Conservation (phyloP, 495 filamentous ascomycete genomes). For the Tuber brumale region DNA sequence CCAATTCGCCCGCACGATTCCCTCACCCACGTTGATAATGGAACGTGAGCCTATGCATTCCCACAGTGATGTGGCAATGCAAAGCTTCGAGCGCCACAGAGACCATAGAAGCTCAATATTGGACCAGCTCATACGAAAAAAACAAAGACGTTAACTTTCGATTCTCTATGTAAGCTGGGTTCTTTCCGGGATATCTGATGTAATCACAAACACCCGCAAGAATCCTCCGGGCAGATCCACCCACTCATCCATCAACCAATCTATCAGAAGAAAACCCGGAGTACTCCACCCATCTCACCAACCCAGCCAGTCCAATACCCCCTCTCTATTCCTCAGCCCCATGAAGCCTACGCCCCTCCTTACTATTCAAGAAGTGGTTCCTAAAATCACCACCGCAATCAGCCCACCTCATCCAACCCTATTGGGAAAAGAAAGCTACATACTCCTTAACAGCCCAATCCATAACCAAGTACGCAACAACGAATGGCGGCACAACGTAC, state of each 20-base stretch:
- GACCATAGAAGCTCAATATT: neutral
- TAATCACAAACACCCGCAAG: neutral
- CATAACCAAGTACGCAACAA: slow-evolving; percentile 68
- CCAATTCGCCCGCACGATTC: neutral
- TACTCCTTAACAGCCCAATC: slow-evolving; percentile 83
- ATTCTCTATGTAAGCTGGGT: neutral
- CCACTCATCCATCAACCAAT: neutral
- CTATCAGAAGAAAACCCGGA: neutral
- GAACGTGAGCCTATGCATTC: neutral
- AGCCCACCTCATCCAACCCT: slow-evolving; percentile 6
- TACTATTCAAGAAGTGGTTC: slow-evolving; percentile 89
- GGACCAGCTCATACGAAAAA: neutral
- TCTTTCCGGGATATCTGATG: neutral
- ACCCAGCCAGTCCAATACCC: no score
- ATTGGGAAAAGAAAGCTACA: neutral
- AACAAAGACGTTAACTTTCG: neutral
- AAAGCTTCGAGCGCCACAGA: neutral
- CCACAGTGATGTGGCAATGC: neutral
- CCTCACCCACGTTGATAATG: neutral
- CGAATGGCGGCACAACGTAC: slow-evolving; percentile 72
- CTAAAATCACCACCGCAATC: slow-evolving; percentile 45
- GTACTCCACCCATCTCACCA: neutral
- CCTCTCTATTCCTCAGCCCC: slow-evolving; percentile 44
- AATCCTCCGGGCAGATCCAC: neutral
- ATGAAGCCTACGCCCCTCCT: slow-evolving; percentile 65